Conservation (phyloP, 164 flowering plant genomes). For the Magnolia kwangsiensis region DNA sequence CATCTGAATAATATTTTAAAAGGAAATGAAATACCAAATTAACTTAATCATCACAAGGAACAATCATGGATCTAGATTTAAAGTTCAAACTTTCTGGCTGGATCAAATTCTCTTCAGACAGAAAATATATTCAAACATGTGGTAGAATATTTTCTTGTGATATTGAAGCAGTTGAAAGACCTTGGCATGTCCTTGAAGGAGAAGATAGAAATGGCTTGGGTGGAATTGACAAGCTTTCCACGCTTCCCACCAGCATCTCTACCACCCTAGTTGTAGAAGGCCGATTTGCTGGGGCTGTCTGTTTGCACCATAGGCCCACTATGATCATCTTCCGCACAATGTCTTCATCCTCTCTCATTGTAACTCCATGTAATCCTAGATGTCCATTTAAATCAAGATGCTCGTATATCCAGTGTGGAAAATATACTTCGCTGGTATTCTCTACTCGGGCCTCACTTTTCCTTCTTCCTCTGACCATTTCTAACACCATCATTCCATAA, state of each 20-base stretch:
- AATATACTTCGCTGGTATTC: conserved; percentile 6
- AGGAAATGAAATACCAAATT: too few species aligned
- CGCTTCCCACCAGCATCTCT: conserved; percentile 3
- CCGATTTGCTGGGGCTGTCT: neutral
- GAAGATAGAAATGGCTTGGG: conserved; percentile 8
- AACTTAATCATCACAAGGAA: too few species aligned
- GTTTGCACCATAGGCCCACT: conserved; percentile 11
- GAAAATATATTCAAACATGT: too few species aligned
- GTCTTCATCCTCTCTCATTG: neutral
- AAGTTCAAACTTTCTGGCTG: too few species aligned
- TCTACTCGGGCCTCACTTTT: neutral
- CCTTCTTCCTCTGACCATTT: conserved; percentile 6
- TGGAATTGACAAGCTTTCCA: neutral
- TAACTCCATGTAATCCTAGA: neutral
- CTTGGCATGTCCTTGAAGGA: neutral
- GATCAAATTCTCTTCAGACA: too few species aligned
- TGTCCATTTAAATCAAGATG: neutral
- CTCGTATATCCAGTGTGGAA: conserved; percentile 6
- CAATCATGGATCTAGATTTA: too few species aligned
- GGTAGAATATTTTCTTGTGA: neutral
- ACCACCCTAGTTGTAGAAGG: conserved; percentile 1
- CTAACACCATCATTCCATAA: conserved; percentile 8
- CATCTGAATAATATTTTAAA: too few species aligned
- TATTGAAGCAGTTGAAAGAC: neutral
- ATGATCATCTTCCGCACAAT: conserved; percentile 1